phyloP scores from a whole-genome alignment of 805 yeast species.

The Spathaspora sp. region DNA sequence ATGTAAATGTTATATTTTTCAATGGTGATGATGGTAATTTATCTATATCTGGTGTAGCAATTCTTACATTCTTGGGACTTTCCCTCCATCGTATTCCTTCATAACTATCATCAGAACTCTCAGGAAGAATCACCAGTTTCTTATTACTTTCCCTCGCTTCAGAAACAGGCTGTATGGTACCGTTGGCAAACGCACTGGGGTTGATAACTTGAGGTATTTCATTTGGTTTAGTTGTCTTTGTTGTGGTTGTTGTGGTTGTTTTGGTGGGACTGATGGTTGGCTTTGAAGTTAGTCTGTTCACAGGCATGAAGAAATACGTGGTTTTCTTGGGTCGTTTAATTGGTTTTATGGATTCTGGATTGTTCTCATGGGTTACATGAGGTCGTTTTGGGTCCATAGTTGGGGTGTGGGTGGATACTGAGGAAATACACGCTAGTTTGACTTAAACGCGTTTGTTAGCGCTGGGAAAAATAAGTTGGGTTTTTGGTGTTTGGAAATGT shows the following conservation, averaged over 20 bases:
- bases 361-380: not conserved
- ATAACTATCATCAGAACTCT: constrained; percentile 41
- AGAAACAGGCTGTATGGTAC: constrained; percentile 4
- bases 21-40: constrained; percentile 42
- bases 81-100: constrained; percentile 44
- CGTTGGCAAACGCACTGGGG: not conserved
- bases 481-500: too few species aligned
- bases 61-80: constrained; percentile 29
- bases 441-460: not conserved
- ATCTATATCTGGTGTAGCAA: constrained; percentile 8
- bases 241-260: not conserved
- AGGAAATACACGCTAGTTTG: not conserved
- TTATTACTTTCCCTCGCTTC: not conserved
- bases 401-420: not conserved
- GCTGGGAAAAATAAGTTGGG: not conserved
- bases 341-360: constrained; percentile 3
- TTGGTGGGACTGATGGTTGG: not conserved
- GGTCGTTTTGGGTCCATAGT: not conserved
- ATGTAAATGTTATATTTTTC: constrained; percentile 14
- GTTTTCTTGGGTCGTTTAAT: constrained; percentile 15
- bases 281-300: constrained; percentile 21
- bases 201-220: constrained; percentile 1
- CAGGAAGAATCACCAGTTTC: constrained; percentile 17
- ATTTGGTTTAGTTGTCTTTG: not conserved
- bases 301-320: constrained; percentile 34